These are phyloP conservation scores for Dioscorea alata DNA, from an alignment of 106 monocot species.

Conservation along the genomic window DNA sequence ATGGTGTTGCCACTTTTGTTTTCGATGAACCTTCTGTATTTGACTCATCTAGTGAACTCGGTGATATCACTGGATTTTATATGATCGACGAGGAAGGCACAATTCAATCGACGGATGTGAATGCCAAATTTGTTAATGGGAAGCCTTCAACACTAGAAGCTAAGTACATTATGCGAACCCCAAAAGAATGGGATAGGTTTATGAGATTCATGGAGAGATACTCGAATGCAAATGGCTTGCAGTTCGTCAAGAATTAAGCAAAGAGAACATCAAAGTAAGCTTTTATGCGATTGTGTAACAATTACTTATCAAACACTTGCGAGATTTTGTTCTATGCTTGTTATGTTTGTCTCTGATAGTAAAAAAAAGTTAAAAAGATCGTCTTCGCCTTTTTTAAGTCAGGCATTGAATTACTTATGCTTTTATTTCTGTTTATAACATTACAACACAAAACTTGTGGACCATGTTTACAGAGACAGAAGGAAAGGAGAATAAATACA, in stretches of 20 bases:
- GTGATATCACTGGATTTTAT: constrained; percentile 91
- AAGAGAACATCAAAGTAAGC: constrained; percentile 3
- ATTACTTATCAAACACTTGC: too few species aligned
- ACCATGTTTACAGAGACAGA: too few species aligned
- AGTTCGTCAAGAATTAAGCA: constrained; percentile 81
- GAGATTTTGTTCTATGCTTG: too few species aligned
- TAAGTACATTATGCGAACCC: constrained; percentile 82
- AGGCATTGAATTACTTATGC: too few species aligned
- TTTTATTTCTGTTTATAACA: too few species aligned
- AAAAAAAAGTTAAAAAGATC: too few species aligned
- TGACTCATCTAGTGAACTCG: constrained; percentile 82
- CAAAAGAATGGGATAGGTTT: constrained; percentile 88
- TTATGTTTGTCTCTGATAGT: too few species aligned
- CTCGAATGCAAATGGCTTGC: constrained; percentile 79
- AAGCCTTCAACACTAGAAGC: constrained; percentile 88
- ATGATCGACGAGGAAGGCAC: constrained; percentile 99
- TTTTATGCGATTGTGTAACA: too few species aligned
- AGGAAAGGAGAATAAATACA: too few species aligned
- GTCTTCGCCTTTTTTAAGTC: too few species aligned
- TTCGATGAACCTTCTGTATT: constrained; percentile 90
- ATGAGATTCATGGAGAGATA: constrained; percentile 99
- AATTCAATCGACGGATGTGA: constrained; percentile 90
- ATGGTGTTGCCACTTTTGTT: constrained; percentile 74
- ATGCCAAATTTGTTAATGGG: constrained; percentile 93
- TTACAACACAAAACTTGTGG: too few species aligned